Evolutionary conservation across 2,329 filamentous ascomycete genomes (phyloP).

Genomic region (Torrubiella hemipterigena): DNA sequence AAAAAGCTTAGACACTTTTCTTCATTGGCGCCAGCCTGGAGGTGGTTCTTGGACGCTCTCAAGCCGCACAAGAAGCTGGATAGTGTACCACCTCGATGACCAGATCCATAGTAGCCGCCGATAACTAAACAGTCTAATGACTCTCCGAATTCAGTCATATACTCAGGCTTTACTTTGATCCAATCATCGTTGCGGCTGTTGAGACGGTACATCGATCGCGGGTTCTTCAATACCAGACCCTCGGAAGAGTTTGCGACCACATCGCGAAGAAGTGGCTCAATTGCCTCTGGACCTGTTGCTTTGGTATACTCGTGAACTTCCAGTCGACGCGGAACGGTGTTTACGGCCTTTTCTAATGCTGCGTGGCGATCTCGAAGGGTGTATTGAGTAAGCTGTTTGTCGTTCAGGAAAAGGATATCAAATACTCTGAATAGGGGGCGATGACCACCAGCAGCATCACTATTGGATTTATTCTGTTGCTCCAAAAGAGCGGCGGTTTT

Average conservation of each 20-base stretch:
- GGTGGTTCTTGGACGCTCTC: conserved; percentile 57
- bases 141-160: conserved; percentile 94
- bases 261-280: conserved; percentile 68
- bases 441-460: conserved; percentile 27
- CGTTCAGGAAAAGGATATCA: conserved; percentile 84
- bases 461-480: conserved; percentile 50
- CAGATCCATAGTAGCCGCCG: conserved; percentile 86
- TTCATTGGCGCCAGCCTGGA: conserved; percentile 43
- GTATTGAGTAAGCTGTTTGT: conserved; percentile 65
- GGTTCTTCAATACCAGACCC: conserved; percentile 88
- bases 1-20: conserved; percentile 90
- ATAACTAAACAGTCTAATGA: conserved; percentile 82
- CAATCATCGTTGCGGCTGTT: conserved; percentile 91
- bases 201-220: conserved; percentile 70
- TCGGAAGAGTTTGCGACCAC: conserved; percentile 83
- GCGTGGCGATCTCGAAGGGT: conserved; percentile 68
- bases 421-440: conserved; percentile 78
- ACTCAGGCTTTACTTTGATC: conserved; percentile 98
- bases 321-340: conserved; percentile 59
- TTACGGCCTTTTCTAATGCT: conserved; percentile 62
- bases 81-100: conserved; percentile 67
- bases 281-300: conserved; percentile 55
- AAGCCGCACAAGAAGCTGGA: conserved; percentile 88
- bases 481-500: conserved; percentile 82
- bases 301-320: conserved; percentile 68